These are phyloP conservation scores for Flaveria sonorensis DNA, from an alignment of 129 eudicot species.

Conservation along the genomic window DNA sequence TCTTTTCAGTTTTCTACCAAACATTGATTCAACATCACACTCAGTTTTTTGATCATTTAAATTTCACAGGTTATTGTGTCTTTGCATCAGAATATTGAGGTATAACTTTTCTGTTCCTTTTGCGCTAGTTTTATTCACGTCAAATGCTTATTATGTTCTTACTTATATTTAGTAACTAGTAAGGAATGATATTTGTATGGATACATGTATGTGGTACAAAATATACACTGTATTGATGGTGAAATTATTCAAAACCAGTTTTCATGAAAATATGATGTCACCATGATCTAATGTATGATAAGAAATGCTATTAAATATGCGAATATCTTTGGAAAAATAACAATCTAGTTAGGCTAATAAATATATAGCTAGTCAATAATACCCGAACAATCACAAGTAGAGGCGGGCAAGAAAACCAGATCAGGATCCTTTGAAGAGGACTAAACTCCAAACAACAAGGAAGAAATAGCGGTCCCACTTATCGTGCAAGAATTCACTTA, in stretches of 20 bases:
- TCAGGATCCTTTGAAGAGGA: too few species aligned
- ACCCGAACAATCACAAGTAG: neutral
- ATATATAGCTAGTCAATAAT: neutral
- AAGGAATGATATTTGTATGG: neutral
- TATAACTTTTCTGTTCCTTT: constrained; percentile 25
- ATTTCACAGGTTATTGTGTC: constrained; percentile 57
- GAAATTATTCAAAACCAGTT: neutral
- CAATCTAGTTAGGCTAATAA: neutral
- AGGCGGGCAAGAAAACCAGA: too few species aligned
- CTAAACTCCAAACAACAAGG: too few species aligned
- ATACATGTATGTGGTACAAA: neutral
- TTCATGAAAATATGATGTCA: neutral
- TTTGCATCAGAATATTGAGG: constrained; percentile 65
- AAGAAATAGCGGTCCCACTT: too few species aligned
- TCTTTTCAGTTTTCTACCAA: neutral
- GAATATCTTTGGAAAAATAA: neutral
- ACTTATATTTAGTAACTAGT: neutral
- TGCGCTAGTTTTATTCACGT: neutral
- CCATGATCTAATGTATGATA: neutral
- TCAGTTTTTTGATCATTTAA: constrained; percentile 2
- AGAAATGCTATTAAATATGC: neutral
- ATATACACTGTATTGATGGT: neutral
- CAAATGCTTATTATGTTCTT: constrained; percentile 12
- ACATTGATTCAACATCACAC: neutral
- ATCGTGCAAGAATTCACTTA: too few species aligned